Evolutionary conservation across 1,139 yeast genomes (phyloP), one percentile per base, ranked within the genome.

Genomic region (Blastobotrys illinoisensis): DNA sequence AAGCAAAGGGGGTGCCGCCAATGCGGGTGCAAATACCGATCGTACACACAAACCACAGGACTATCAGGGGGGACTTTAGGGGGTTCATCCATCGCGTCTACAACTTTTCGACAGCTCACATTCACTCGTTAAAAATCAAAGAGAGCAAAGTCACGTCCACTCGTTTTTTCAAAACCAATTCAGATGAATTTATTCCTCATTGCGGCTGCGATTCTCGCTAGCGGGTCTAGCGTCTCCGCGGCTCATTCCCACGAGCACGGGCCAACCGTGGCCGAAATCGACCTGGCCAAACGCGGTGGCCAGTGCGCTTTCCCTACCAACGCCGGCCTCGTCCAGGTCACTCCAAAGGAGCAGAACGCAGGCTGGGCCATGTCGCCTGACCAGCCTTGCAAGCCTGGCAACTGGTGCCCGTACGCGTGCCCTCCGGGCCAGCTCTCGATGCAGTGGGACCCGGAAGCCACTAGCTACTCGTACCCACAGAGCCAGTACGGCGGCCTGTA

Each of bases 351-450:
- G 26, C 62, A 69, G 28, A 86, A 87, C 65, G 91, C 79, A 47
- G 96, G 96, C 43, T 89, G 96, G 96, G 96, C 96, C 55, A 78
- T 87, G 81, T 82, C 86, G 62, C 85, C 83, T 52, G 93, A 88
- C 70, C 87, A 85, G 65, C 68, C 77, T 47, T 89, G 96, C 70
- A 73, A 82, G 9, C 76, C 86, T 44, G 95, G 95, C 19, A 75
- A 78, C 46, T 86, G 85, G 79, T 89, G 96, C 71, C 95, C 95
- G 44, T 89, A 86, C 68, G 96, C 96, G 18, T 88, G 96, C 67
- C 83, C 89, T 44, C 86, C 95, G 51, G 96, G 96, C 58, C 80
- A 86, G 68, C 71, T 88, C 55, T 82, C 85, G 83, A 88, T 83
- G 68, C 88, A 85, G 66, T 70, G 79, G 61, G 89, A 96, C 71